A percentile compares a stretch with the other conserved stretches of the same genome.
Evolutionary conservation across 306 rosid genomes (phyloP).

Genomic region (Rubus parviflorus): DNA sequence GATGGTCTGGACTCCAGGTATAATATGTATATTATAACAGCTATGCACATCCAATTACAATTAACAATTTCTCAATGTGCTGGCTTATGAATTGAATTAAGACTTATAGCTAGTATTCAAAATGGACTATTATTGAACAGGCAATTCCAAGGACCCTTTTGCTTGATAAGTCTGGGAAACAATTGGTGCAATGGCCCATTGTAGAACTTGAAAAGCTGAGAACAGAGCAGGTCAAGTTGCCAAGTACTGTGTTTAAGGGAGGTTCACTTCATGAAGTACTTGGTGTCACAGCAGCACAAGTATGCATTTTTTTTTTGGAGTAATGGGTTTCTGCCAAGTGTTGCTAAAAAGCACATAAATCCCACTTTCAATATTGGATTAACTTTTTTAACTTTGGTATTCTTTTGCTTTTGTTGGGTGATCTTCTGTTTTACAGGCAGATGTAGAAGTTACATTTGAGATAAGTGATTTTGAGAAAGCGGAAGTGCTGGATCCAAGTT

Average conservation of each 20-base stretch:
- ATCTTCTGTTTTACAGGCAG: slow-evolving; percentile 46
- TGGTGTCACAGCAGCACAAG: slow-evolving; percentile 59
- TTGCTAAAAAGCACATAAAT: background rate
- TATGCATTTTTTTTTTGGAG: background rate
- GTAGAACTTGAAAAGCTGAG: slow-evolving; percentile 60
- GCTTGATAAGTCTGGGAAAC: slow-evolving; percentile 66
- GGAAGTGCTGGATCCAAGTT: slow-evolving; percentile 40
- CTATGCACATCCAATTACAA: background rate
- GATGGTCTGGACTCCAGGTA: slow-evolving; percentile 93
- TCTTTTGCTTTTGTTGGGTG: background rate
- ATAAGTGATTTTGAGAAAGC: slow-evolving; percentile 40
- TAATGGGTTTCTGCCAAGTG: background rate
- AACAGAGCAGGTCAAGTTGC: slow-evolving; percentile 33
- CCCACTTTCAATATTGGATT: background rate
- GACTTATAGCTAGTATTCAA: background rate
- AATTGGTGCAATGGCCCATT: slow-evolving; percentile 79
- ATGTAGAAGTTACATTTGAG: slow-evolving; percentile 58
- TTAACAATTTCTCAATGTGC: background rate
- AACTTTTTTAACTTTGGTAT: background rate
- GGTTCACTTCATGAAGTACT: slow-evolving; percentile 45
- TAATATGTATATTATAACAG: background rate
- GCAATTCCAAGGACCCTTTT: slow-evolving; percentile 66
- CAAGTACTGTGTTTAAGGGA: slow-evolving; percentile 37
- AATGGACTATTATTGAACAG: slow-evolving; percentile 37
- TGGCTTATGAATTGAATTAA: background rate